phyloP scores from a whole-genome alignment of 352 stramenopile genomes.

The Phytophthora podocarpi region DNA sequence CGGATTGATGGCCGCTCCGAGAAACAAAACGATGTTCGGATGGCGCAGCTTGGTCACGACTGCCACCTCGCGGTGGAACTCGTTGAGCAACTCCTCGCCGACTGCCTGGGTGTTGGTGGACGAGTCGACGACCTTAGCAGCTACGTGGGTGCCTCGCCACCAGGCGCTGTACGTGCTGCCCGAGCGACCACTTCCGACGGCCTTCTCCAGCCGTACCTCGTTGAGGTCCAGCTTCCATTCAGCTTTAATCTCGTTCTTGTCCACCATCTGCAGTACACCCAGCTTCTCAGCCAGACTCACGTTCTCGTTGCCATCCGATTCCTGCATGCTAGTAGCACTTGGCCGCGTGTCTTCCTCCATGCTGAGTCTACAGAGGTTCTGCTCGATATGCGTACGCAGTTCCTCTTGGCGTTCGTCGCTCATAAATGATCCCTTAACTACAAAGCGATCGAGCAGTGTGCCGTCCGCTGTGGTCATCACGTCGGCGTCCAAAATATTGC shows the following conservation, averaged over 20 bases:
- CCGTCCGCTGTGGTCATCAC: slow-evolving; percentile 87
- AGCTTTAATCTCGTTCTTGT: slow-evolving; percentile 86
- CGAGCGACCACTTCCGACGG: slow-evolving; percentile 73
- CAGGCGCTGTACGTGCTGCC: slow-evolving; percentile 81
- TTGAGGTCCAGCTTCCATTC: slow-evolving; percentile 81
- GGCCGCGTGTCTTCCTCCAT: slow-evolving; percentile 46
- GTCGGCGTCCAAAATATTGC: slow-evolving; percentile 85
- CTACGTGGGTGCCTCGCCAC: slow-evolving; percentile 83
- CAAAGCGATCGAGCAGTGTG: slow-evolving; percentile 82
- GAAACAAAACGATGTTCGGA: slow-evolving; percentile 88
- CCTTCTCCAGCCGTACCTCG: slow-evolving; percentile 75
- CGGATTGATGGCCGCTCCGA: slow-evolving; percentile 77
- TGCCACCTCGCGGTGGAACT: slow-evolving; percentile 86
- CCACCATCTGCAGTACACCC: slow-evolving; percentile 78
- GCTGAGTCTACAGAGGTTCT: slow-evolving; percentile 74
- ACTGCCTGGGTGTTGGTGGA: slow-evolving; percentile 69
- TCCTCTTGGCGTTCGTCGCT: slow-evolving; percentile 77
- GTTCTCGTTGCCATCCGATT: slow-evolving; percentile 25
- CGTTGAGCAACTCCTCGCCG: slow-evolving; percentile 81
- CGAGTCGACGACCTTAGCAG: slow-evolving; percentile 80
- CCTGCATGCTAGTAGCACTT: slow-evolving; percentile 21
- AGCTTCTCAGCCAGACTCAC: slow-evolving; percentile 70
- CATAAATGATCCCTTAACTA: slow-evolving; percentile 84
- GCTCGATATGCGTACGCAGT: slow-evolving; percentile 69
- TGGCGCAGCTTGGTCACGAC: slow-evolving; percentile 87